Conservation (phyloP, 139 green algal species). For the Coccomyxa sp. region DNA sequence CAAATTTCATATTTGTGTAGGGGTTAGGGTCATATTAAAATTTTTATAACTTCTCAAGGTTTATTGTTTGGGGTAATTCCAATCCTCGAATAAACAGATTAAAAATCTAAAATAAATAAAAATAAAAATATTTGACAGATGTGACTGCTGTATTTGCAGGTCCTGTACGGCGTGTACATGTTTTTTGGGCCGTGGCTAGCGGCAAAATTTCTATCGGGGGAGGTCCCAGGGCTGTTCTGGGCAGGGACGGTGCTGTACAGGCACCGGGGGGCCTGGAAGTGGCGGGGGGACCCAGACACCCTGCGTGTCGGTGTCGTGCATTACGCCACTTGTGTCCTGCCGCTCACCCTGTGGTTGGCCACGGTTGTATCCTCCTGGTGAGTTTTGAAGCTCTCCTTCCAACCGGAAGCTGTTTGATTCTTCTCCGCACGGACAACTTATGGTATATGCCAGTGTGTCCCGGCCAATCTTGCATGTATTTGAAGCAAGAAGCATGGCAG, state of each 20-base stretch:
- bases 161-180: slow-evolving; percentile 27
- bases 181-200: slow-evolving; percentile 34
- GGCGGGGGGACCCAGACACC: slow-evolving; percentile 23
- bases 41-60: no score
- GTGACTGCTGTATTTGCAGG: slow-evolving; percentile 12
- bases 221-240: slow-evolving; percentile 22
- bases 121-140: not conserved
- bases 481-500: no score
- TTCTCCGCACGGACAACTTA: not conserved
- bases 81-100: no score
- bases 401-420: not conserved
- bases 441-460: not conserved
- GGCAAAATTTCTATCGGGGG: slow-evolving; percentile 18
- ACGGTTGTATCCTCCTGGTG: slow-evolving; percentile 27
- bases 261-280: slow-evolving; percentile 4
- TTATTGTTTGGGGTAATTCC: no score
- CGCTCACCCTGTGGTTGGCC: slow-evolving; percentile 42
- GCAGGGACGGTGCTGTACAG: slow-evolving; percentile 18
- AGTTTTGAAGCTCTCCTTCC: not conserved
- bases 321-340: slow-evolving; percentile 26
- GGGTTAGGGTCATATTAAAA: no score
- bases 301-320: slow-evolving; percentile 27
- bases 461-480: not conserved
- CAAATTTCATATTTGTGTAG: no score
- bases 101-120: no score